phyloP scores from a whole-genome alignment of 768 basidiomycete genomes.

The Neoboletus brunneissimus region DNA sequence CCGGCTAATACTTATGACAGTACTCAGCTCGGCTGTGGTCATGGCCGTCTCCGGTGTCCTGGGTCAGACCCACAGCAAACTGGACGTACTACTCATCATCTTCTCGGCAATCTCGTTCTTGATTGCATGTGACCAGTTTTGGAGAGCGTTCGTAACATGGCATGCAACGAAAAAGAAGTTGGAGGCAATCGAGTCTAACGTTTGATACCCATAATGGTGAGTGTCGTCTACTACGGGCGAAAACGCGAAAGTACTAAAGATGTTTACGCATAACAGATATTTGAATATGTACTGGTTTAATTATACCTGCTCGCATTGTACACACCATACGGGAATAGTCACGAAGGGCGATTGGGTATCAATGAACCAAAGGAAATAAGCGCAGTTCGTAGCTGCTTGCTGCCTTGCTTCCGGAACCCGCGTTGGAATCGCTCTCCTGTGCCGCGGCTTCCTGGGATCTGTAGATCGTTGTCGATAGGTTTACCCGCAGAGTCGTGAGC shows the following conservation, averaged over 20 bases:
- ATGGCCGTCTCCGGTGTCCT: slow-evolving; percentile 13
- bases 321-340: not conserved
- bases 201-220: slow-evolving; percentile 9
- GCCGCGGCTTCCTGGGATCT: not conserved
- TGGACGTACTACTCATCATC: slow-evolving; percentile 15
- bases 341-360: not conserved
- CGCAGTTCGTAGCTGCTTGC: not conserved
- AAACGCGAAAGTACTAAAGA: not conserved
- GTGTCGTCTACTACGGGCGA: not conserved
- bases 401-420: not conserved
- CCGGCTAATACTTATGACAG: not conserved
- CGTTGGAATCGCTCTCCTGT: not conserved
- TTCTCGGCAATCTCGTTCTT: slow-evolving; percentile 14
- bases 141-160: slow-evolving; percentile 21
- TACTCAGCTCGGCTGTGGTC: slow-evolving; percentile 15
- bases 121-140: slow-evolving; percentile 22
- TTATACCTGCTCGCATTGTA: not conserved
- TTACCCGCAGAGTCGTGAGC: not conserved
- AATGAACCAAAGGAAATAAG: not conserved
- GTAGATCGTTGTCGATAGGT: not conserved
- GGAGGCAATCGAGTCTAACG: not conserved
- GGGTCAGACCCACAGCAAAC: slow-evolving; percentile 12
- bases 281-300: not conserved
- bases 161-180: slow-evolving; percentile 10
- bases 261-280: not conserved